Conservation (phyloP, 768 basidiomycete species). For the Lactifluus hygrophoroides region DNA sequence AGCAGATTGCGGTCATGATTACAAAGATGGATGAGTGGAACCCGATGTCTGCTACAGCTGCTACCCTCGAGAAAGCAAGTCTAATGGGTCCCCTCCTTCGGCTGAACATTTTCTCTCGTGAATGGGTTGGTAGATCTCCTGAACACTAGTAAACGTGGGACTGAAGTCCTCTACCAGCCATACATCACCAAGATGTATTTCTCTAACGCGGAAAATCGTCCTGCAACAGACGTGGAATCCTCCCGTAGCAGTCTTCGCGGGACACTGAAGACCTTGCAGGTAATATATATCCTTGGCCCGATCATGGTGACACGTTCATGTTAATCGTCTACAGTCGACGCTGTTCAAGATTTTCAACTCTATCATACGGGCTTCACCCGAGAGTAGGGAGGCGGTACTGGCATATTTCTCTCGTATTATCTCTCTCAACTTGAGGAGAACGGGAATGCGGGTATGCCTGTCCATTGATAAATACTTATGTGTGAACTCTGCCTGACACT, state of each 20-base stretch:
- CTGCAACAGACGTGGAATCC: constrained; percentile 66
- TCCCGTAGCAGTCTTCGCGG: constrained; percentile 80
- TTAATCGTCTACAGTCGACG: constrained; percentile 38
- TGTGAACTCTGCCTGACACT: neutral
- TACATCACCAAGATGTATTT: constrained; percentile 73
- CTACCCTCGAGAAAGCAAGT: constrained; percentile 54
- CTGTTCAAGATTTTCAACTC: constrained; percentile 85
- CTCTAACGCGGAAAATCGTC: constrained; percentile 71
- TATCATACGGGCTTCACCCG: constrained; percentile 75
- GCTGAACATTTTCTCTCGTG: constrained; percentile 76
- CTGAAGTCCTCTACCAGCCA: constrained; percentile 42
- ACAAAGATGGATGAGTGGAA: constrained; percentile 69
- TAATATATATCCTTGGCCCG: constrained; percentile 23
- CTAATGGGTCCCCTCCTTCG: constrained; percentile 80
- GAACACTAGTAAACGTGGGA: neutral
- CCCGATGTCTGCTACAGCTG: constrained; percentile 47
- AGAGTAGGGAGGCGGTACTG: constrained; percentile 73
- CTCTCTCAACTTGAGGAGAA: constrained; percentile 70
- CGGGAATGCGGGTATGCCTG: constrained; percentile 73
- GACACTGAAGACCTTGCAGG: constrained; percentile 80
- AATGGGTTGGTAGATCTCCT: constrained; percentile 57
- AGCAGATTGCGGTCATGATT: constrained; percentile 76
- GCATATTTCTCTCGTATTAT: constrained; percentile 72
- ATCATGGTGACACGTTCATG: neutral
- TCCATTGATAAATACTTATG: neutral